These are phyloP conservation scores for Mariannaea sp. DNA, from an alignment of 2,329 filamentous ascomycete genomes.

Conservation along the genomic window DNA sequence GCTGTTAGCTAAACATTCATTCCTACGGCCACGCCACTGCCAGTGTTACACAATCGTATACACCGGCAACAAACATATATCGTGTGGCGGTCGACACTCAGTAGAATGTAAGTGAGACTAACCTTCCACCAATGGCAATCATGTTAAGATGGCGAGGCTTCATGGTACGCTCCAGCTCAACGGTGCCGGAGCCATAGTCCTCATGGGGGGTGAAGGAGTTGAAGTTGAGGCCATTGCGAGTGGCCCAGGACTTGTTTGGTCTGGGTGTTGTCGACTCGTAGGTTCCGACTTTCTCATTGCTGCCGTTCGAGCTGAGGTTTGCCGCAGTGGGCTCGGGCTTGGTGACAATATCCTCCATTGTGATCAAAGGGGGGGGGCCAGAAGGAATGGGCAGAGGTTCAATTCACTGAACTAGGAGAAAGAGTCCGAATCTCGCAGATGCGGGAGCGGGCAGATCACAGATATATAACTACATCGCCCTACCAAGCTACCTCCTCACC, in stretches of 20 bases:
- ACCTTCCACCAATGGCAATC: conserved; percentile 39
- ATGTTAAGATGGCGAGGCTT: conserved; percentile 38
- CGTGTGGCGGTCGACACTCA: not conserved
- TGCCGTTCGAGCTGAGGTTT: conserved; percentile 16
- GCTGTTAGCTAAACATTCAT: conserved; percentile 3
- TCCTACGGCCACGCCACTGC: no score
- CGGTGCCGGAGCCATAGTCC: conserved; percentile 27
- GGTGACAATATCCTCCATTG: conserved; percentile 28
- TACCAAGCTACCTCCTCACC: no score
- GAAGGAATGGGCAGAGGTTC: not conserved
- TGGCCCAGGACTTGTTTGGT: conserved; percentile 30
- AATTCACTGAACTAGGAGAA: not conserved
- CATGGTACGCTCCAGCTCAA: conserved; percentile 34
- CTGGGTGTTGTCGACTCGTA: not conserved
- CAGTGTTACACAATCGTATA: no score
- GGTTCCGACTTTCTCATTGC: conserved; percentile 30
- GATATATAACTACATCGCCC: conserved; percentile 1
- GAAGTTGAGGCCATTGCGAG: conserved; percentile 36
- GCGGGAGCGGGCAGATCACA: not conserved
- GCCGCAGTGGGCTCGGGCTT: conserved; percentile 27
- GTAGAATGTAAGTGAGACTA: conserved; percentile 4
- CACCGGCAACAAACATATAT: no score
- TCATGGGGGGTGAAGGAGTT: conserved; percentile 32
- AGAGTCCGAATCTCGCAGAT: not conserved
- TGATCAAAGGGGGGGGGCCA: no score